A percentile compares a stretch with the other conserved stretches of the same genome.
Evolutionary conservation across 805 yeast genomes (phyloP).

Genomic region (Saturnispora serradocipensis): DNA sequence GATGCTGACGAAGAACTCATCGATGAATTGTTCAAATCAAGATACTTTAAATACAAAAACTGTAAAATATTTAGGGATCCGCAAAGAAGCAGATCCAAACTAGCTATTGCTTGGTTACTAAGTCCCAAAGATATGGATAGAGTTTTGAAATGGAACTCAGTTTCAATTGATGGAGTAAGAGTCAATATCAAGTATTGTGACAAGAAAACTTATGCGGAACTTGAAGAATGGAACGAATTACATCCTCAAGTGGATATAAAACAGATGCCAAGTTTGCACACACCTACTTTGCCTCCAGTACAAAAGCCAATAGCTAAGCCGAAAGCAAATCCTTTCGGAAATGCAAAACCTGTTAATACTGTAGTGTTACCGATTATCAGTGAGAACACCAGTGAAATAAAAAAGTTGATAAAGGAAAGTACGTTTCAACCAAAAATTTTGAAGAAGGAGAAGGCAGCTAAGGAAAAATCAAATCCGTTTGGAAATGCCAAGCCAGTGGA

Average conservation of each 20-base stretch:
- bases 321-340: slow-evolving; percentile 63
- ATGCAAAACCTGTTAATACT: slow-evolving; percentile 56
- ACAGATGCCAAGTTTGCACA: not conserved
- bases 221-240: slow-evolving; percentile 23
- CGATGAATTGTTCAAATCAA: slow-evolving; percentile 51
- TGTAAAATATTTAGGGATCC: slow-evolving; percentile 44
- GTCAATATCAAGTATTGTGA: slow-evolving; percentile 30
- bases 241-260: slow-evolving; percentile 8
- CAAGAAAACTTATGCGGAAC: slow-evolving; percentile 30
- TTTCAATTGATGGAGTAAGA: slow-evolving; percentile 31
- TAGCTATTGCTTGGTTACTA: slow-evolving; percentile 55
- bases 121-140: slow-evolving; percentile 44
- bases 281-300: not conserved
- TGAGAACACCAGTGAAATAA: slow-evolving; percentile 10
- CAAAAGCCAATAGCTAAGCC: slow-evolving; percentile 4
- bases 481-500: slow-evolving; percentile 86
- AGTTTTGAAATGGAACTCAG: slow-evolving; percentile 55
- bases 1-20: slow-evolving; percentile 42
- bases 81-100: slow-evolving; percentile 34
- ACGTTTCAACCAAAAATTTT: not conserved
- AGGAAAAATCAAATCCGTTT: slow-evolving; percentile 49
- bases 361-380: slow-evolving; percentile 12
- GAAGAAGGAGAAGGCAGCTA: not conserved
- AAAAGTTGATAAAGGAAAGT: slow-evolving; percentile 4
- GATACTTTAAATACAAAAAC: slow-evolving; percentile 49